Evolutionary conservation across 108 stramenopile species (phyloP), one percentile per base, ranked within the genome.

Genomic region (Schizochytrium sp.): DNA sequence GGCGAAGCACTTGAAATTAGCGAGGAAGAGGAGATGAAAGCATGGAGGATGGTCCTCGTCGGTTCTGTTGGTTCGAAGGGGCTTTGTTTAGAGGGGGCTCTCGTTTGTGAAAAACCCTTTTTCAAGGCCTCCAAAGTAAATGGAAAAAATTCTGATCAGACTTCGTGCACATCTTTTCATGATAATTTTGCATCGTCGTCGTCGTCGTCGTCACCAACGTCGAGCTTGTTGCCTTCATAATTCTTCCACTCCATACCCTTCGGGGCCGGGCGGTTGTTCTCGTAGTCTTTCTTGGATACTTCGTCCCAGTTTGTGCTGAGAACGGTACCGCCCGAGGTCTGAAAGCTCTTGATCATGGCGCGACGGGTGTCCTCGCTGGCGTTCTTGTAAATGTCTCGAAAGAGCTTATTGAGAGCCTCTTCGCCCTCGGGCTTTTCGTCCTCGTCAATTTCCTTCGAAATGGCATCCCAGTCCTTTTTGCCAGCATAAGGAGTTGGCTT

Each of bases 291-390:
- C 88, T 95, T 90, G 25, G 89, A 91, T 18, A 99, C 99, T 92
- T 99, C 99, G 72, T 96, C 93, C 99, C 99, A 99, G 91, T 99
- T 99, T 34, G 97, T 98, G 25, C 95, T 95, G 88, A 99, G 93
- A 4, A 96, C 96, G 5, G 98, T 98, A 44, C 99, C 99, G 19
- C 98, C 98, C 6, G 95, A 96, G 12, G 98, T 98, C 90, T 99
- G 98, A 90, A 96, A 98, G 58, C 93, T 94, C 91, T 99, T 99
- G 90, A 97, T 93, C 99, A 99, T 99, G 45, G 98, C 98, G 58
- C 97, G 93, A 43, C 95, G 89, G 4, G 98, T 98, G 34, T 98
- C 96, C 48, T 96, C 96, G 89, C 91, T 90, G 51, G 97, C 97
- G 90, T 97, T 92, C 58, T 90, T 91, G 90, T 99, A 99, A 59